A percentile compares a stretch with the other conserved stretches of the same genome.
These are phyloP conservation scores for Holtermannia corniformis DNA, from an alignment of 768 basidiomycete species.

Conservation along the genomic window DNA sequence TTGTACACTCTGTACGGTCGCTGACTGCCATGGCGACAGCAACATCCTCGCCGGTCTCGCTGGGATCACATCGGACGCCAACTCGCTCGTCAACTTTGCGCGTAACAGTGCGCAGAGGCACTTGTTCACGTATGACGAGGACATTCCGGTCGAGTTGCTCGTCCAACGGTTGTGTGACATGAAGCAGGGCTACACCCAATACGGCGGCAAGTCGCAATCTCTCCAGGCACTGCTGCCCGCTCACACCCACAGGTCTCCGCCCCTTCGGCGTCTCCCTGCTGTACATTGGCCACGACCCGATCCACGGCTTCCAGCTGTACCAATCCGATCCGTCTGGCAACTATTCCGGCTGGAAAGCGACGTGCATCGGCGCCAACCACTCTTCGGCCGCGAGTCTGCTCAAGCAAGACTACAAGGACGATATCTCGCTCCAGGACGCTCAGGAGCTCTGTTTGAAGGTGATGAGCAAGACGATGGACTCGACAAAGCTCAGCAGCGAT, in stretches of 20 bases:
- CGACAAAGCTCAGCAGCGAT: constrained; percentile 89
- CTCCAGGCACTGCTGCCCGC: not conserved
- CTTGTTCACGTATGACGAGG: constrained; percentile 83
- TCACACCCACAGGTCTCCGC: constrained; percentile 62
- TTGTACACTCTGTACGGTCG: not conserved
- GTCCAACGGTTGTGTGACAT: constrained; percentile 89
- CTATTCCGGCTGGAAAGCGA: constrained; percentile 96
- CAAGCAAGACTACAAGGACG: constrained; percentile 98
- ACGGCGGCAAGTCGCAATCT: constrained; percentile 56
- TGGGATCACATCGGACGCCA: constrained; percentile 92
- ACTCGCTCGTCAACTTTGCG: constrained; percentile 91
- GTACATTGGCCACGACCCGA: constrained; percentile 92
- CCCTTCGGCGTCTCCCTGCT: constrained; percentile 96
- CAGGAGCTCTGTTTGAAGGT: constrained; percentile 82
- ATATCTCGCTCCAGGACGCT: constrained; percentile 79
- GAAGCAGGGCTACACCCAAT: constrained; percentile 98
- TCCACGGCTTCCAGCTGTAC: constrained; percentile 94
- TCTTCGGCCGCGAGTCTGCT: constrained; percentile 53
- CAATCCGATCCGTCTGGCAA: constrained; percentile 98
- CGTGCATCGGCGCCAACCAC: constrained; percentile 97
- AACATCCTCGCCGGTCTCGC: constrained; percentile 94
- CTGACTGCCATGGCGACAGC: constrained; percentile 45
- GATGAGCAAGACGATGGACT: constrained; percentile 99
- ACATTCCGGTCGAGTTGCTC: constrained; percentile 93
- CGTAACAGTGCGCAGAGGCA: constrained; percentile 83